Base-by-base conservation (phyloP, 148 eudicot species). In the Cornus suecica region DNA sequence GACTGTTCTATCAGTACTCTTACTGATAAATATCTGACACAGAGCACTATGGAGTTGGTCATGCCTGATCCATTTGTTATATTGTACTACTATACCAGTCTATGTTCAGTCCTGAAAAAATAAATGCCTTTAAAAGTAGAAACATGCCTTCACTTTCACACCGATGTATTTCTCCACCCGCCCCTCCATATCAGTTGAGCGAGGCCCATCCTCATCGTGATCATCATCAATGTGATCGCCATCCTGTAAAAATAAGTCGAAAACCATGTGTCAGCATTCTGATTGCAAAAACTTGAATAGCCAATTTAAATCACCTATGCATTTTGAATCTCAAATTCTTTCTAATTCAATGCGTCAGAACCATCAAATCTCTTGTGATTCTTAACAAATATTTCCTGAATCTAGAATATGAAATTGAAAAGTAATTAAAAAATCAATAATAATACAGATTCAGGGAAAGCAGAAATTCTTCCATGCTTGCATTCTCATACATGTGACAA, bases 131-230 rank as follows among this genome's bases (percentile, higher is more conserved):
- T n/a, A 61, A 10, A 10, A 61, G 25, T 9, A 7, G 66, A 69
- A 67, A 85, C 92, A 79, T 89, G 82, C 99, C 99, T 95, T 93
- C 82, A 95, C 99, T 93, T 91, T 93, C 69, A 95, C 99, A 68
- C 99, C 99, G 69, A 91, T 89, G 82, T 95, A 95, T 85, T 95
- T 95, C 81, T 93, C 99, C 64, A 95, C 97, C 79, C 98, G 85
- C 77, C 99, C 97, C 80, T 89, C 99, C 65, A 75, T 79, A 74
- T 88, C 94, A 48, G 91, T 80, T 78, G 80, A 80, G 78, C 90
- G 94, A 72, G 98, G 98, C 56, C 87, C 98, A 74, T 95, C 94
- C 68, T 91, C 99, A 83, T 95, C 99, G 68, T 72, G 83, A 68
- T 95, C 99, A 76, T 90, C 92, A 76, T 93, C 99, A 73, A 30